Evolutionary conservation across 352 stramenopile species (phyloP).

Genomic region (Phytophthora pinifolia): DNA sequence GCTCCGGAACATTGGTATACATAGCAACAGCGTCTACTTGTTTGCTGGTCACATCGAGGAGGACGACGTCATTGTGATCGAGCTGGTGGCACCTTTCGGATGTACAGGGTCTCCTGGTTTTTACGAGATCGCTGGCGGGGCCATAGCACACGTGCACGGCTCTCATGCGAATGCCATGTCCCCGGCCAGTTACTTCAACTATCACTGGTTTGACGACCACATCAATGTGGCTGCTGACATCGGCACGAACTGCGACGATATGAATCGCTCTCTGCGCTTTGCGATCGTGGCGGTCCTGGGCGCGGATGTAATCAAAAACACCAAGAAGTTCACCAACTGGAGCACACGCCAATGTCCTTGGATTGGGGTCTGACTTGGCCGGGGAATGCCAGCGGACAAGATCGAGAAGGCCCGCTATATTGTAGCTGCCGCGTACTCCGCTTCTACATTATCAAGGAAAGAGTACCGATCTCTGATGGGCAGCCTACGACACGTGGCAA

Average conservation of each 20-base stretch:
- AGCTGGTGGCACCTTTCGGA: neutral
- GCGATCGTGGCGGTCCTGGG: slow-evolving; percentile 10
- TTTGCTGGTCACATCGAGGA: slow-evolving; percentile 9
- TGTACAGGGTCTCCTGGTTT: neutral
- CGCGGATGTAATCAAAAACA: slow-evolving; percentile 8
- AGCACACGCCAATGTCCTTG: neutral
- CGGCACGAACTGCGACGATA: neutral
- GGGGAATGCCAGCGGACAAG: slow-evolving; percentile 4
- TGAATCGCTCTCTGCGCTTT: slow-evolving; percentile 8
- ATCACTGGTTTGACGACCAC: neutral
- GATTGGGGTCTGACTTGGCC: slow-evolving; percentile 5
- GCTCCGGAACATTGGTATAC: slow-evolving; percentile 2
- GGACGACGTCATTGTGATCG: slow-evolving; percentile 1
- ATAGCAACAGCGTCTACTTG: slow-evolving; percentile 6
- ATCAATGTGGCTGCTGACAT: neutral
- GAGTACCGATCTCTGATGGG: slow-evolving; percentile 15
- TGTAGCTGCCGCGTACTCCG: neutral
- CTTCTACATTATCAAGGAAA: neutral
- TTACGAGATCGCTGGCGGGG: slow-evolving; percentile 1
- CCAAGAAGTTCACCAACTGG: slow-evolving; percentile 21
- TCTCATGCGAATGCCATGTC: neutral
- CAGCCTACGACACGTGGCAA: neutral
- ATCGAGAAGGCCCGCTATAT: neutral
- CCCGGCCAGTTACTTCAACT: slow-evolving; percentile 2
- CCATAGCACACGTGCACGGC: slow-evolving; percentile 4